phyloP scores from a whole-genome alignment of 1,284 basidiomycete species.

The Fomitopsis schrenkii region DNA sequence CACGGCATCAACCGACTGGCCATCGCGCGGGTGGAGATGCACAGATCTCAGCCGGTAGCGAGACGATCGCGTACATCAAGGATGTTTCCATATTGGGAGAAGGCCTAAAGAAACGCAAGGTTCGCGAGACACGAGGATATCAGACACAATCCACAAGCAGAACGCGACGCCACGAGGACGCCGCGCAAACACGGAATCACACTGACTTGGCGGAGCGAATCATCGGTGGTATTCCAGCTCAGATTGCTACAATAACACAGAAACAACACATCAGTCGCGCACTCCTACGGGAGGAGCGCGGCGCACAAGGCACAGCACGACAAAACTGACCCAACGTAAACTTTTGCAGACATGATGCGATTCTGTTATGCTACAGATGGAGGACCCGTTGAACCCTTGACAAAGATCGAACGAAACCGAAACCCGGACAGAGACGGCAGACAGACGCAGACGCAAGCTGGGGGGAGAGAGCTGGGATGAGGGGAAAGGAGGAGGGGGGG shows the following conservation, averaged over 20 bases:
- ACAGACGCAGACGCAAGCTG: constrained; percentile 25
- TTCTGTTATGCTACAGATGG: constrained; percentile 42
- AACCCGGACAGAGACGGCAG: constrained; percentile 25
- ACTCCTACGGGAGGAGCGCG: constrained; percentile 11
- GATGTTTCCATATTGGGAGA: constrained; percentile 63
- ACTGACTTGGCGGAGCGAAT: constrained; percentile 82
- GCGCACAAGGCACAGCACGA: constrained; percentile 16
- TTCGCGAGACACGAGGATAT: constrained; percentile 22
- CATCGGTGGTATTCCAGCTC: constrained; percentile 94
- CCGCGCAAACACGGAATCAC: constrained; percentile 34
- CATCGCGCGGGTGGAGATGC: background rate
- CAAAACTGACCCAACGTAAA: constrained; percentile 80
- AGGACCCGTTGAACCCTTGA: constrained; percentile 45
- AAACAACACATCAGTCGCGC: constrained; percentile 29
- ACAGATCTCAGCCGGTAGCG: constrained; percentile 4
- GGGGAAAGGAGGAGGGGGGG: constrained; percentile 13
- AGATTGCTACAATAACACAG: constrained; percentile 62
- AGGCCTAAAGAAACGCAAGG: constrained; percentile 51
- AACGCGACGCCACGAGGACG: constrained; percentile 31
- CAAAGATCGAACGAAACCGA: constrained; percentile 29
- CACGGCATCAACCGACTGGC: constrained; percentile 1
- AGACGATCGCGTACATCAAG: constrained; percentile 66
- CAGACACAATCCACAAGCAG: constrained; percentile 30
- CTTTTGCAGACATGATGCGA: constrained; percentile 65
- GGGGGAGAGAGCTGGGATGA: constrained; percentile 7